Evolutionary conservation across 345 rosid species (phyloP), one percentile per base, ranked within the genome.

Genomic region (Citrus inodora): DNA sequence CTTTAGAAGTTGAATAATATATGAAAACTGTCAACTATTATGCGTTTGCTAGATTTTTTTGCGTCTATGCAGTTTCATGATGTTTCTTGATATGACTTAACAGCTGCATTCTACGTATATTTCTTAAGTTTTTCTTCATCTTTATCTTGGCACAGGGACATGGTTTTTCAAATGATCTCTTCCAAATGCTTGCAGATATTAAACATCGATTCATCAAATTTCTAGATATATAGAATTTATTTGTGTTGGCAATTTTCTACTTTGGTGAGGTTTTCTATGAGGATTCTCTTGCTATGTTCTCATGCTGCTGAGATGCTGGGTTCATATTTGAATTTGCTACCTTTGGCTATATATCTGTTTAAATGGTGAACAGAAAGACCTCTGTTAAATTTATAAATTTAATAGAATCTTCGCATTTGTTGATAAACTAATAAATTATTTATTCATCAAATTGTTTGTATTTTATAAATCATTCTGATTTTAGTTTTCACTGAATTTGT

Each of bases 161-260:
- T 87, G 97, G 99, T 76, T 96, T 96, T 80, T 86, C 97, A 83
- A 88, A 80, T 10, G 98, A 94, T 59, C 98, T 92, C 69, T 77
- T 81, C 77, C 84, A 89, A 79, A 92, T 91, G 98, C 86, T 96
- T 81, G 84, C 67, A 7, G 90, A 81, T 72, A 78, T 92, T 63
- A 92, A 92, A 85, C 98, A 98, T 74, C 88, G 85, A 70, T 96
- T 96, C 80, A 7, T 96, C 80, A 93, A 97, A 82, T 96, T 96
- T 80, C 97, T 95, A n/a, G 95, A 98, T 95, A 80, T 13, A 25
- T 25, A 17, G 67, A 32, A 73, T 48, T 76, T 71, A 13, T 65
- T 9, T 56, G 35, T 37, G 22, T 61, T 25, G 33, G 56, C 6
- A 24, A 32, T 48, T 69, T 64, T 19, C 71, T 32, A 22, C 38